Conservation (phyloP, 441 rosid species). For the Erodium texanum region DNA sequence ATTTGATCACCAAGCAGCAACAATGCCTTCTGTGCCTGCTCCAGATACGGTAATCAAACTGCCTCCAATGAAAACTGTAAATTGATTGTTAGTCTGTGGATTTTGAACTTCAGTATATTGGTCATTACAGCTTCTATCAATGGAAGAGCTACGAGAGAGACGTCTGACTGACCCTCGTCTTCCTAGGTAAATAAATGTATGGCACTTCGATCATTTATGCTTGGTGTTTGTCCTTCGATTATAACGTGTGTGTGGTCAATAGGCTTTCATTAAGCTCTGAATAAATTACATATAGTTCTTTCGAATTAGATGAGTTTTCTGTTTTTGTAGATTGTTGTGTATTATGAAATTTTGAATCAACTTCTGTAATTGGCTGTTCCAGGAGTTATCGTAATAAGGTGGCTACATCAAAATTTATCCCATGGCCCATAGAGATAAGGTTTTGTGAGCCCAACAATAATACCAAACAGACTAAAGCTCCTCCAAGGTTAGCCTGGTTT, state of each 20-base stretch:
- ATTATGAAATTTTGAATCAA: background rate
- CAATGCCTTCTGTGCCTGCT: slow-evolving; percentile 62
- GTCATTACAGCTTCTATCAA: slow-evolving; percentile 57
- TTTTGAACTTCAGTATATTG: slow-evolving; percentile 22
- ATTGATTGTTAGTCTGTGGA: slow-evolving; percentile 16
- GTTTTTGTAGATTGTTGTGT: slow-evolving; percentile 2
- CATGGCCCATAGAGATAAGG: slow-evolving; percentile 96
- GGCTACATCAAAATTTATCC: slow-evolving; percentile 51
- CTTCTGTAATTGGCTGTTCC: slow-evolving; percentile 26
- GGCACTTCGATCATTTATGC: background rate
- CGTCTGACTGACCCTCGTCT: slow-evolving; percentile 75
- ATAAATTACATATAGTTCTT: background rate
- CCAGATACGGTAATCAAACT: slow-evolving; percentile 57
- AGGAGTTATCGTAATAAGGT: slow-evolving; percentile 87
- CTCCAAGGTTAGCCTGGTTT: slow-evolving; percentile 54
- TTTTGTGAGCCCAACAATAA: slow-evolving; percentile 68
- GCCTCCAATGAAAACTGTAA: slow-evolving; percentile 9
- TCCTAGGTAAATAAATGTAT: slow-evolving; percentile 55
- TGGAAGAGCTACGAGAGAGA: slow-evolving; percentile 75
- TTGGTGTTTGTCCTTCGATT: background rate
- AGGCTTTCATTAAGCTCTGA: no score
- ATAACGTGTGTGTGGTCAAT: background rate
- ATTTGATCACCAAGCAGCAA: slow-evolving; percentile 63
- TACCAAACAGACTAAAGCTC: slow-evolving; percentile 73
- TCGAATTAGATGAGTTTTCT: background rate